Evolutionary conservation across 2,329 filamentous ascomycete species (phyloP), one percentile per base, ranked within the genome.

Genomic region (Harringtonia lauricola): DNA sequence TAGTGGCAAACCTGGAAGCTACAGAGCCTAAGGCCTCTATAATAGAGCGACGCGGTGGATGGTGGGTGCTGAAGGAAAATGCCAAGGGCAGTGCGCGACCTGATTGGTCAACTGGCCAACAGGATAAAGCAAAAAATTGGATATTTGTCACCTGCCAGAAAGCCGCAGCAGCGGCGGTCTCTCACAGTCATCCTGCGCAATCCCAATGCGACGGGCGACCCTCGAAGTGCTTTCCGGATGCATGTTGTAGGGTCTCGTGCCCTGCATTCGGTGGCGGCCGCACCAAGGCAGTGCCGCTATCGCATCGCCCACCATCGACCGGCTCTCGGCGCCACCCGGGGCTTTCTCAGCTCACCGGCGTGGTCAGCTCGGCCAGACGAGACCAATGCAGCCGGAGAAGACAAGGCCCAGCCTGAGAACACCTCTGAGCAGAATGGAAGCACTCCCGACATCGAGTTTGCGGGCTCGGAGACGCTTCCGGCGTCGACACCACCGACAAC

Each of bases 181-280:
- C n/a, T n/a, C 21, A 14, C n/a, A 40, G 40, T 28, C 19, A 17
- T n/a, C n/a, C 24, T 17, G 30, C 30, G 30, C 18, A 26, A 18
- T 29, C 30, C 39, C 35, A n/a, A 42, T 42, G 35, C 35, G 28
- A 39, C 44, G 40, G 42, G 38, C 13, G 21, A 12, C 26, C 28
- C n/a, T 36, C 18, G 24, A 38, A 3, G 35, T 33, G 36, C 21
- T 33, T 39, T 51, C 43, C 52, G 52, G 52, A 58, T 58, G 56
- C 51, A 56, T 53, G 39, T 42, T 37, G 47, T 49, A 47, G 47
- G 53, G 53, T 47, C 47, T 36, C 49, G 50, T 42, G 54, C 50
- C 51, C 52, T 54, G 46, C 51, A 46, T 39, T 43, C 48, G 45
- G 49, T 38, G 39, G 44, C 46, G 36, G 34, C 43, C 19, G 43